These are phyloP conservation scores for Haberlea rhodopensis DNA, from an alignment of 257 asterid genomes.

Conservation along the genomic window DNA sequence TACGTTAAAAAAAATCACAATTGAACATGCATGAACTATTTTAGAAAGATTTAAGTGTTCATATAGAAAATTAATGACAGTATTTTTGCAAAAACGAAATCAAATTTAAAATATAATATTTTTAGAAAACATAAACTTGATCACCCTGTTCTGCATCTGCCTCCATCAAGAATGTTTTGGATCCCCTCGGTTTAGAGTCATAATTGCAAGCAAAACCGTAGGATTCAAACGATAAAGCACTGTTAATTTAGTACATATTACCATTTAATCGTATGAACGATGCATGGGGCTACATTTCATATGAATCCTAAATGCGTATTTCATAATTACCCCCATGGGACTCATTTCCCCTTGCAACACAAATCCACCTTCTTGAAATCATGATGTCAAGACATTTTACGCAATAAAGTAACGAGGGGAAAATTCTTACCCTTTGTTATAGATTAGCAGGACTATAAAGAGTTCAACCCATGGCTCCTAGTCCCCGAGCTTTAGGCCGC, in stretches of 20 bases:
- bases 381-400: slow-evolving; percentile 1
- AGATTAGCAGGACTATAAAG: background rate
- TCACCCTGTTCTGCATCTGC: background rate
- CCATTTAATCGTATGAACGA: background rate
- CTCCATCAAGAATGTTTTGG: background rate
- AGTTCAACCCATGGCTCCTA: slow-evolving; percentile 57
- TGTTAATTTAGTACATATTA: background rate
- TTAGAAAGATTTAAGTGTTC: too few species aligned
- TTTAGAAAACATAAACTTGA: background rate
- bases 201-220: background rate
- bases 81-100: too few species aligned
- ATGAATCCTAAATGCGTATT: too few species aligned
- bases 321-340: too few species aligned
- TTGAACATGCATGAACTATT: too few species aligned
- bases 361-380: background rate
- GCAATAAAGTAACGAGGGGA: slow-evolving; percentile 1
- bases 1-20: too few species aligned
- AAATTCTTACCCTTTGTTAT: slow-evolving; percentile 8
- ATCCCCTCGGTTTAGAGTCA: background rate
- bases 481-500: slow-evolving; percentile 69
- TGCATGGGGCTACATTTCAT: background rate
- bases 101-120: too few species aligned
- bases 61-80: too few species aligned
- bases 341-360: background rate
- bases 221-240: too few species aligned